phyloP scores from a whole-genome alignment of 805 yeast genomes.

The Myxozyma geophila region DNA sequence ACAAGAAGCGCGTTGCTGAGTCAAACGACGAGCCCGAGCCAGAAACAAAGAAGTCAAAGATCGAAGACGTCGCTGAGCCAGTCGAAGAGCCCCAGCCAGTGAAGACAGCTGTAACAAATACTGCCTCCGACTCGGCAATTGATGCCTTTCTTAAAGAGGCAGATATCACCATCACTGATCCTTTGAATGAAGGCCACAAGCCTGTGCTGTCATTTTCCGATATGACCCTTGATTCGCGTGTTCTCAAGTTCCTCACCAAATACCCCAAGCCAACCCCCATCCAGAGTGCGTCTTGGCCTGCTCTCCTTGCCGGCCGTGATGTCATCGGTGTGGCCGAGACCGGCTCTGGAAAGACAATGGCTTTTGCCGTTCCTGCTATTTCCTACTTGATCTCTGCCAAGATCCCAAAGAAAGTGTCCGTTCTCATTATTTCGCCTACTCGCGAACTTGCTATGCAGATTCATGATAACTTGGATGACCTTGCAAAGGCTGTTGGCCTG shows the following conservation, averaged over 20 bases:
- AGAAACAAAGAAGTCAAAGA: slow-evolving; percentile 19
- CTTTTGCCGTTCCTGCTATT: slow-evolving; percentile 97
- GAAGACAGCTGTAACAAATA: slow-evolving; percentile 42
- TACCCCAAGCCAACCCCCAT: slow-evolving; percentile 95
- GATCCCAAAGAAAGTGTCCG: slow-evolving; percentile 58
- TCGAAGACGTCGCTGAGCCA: too few species aligned
- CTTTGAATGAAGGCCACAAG: slow-evolving; percentile 52
- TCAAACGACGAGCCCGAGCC: slow-evolving; percentile 40
- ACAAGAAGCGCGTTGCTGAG: slow-evolving; percentile 40
- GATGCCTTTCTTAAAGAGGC: slow-evolving; percentile 67
- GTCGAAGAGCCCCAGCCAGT: too few species aligned
- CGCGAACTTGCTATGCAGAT: slow-evolving; percentile 96
- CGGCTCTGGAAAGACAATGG: slow-evolving; percentile 97
- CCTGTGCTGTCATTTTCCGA: slow-evolving; percentile 75
- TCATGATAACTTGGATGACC: slow-evolving; percentile 71
- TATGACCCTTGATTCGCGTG: slow-evolving; percentile 57
- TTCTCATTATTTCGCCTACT: slow-evolving; percentile 91
- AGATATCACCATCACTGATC: slow-evolving; percentile 81
- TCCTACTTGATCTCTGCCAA: slow-evolving; percentile 57
- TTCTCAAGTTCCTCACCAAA: slow-evolving; percentile 64
- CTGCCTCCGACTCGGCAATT: slow-evolving; percentile 57
- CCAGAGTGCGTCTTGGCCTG: slow-evolving; percentile 95
- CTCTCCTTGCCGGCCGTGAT: slow-evolving; percentile 73
- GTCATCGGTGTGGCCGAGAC: slow-evolving; percentile 98
- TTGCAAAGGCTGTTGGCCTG: slow-evolving; percentile 65